phyloP scores from a whole-genome alignment of 2,329 filamentous ascomycete species.

The Calonectria pauciramosa region DNA sequence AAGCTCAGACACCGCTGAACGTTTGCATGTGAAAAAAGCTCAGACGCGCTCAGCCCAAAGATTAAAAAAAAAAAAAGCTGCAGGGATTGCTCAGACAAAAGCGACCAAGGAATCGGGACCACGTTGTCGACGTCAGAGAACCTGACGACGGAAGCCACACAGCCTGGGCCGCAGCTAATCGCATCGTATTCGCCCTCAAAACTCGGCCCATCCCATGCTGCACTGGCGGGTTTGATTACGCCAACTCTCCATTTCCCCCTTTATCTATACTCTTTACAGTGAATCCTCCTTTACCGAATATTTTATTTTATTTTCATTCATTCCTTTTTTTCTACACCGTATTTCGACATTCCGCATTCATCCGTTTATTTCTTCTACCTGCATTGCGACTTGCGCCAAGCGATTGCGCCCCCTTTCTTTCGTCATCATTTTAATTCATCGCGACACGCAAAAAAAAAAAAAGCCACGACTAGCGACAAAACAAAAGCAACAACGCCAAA shows the following conservation, averaged over 20 bases:
- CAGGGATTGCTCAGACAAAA: slow-evolving; percentile 10
- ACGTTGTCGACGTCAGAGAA: slow-evolving; percentile 35
- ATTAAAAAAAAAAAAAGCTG: slow-evolving; percentile 10
- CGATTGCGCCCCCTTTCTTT: background rate
- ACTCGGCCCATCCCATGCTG: background rate
- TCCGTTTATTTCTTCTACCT: background rate
- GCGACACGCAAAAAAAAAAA: background rate
- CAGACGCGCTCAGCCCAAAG: background rate
- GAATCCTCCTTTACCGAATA: background rate
- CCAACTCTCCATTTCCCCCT: background rate
- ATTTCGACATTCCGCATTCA: background rate
- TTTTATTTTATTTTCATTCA: background rate
- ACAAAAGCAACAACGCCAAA: slow-evolving; percentile 10
- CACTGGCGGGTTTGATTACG: background rate
- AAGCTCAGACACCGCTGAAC: background rate
- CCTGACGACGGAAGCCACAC: slow-evolving; percentile 24
- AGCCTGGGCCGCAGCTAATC: background rate
- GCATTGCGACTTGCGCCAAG: background rate
- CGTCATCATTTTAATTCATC: background rate
- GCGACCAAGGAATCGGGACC: slow-evolving; percentile 18
- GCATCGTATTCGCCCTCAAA: slow-evolving; percentile 16
- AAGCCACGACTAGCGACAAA: background rate
- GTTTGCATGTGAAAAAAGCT: slow-evolving; percentile 40
- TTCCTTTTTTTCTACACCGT: background rate
- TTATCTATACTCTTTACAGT: background rate